Percentiles rank a stretch among this genome's conserved stretches.
phyloP scores from a whole-genome alignment of 2,329 filamentous ascomycete genomes.

The Acrocalymma vagum region DNA sequence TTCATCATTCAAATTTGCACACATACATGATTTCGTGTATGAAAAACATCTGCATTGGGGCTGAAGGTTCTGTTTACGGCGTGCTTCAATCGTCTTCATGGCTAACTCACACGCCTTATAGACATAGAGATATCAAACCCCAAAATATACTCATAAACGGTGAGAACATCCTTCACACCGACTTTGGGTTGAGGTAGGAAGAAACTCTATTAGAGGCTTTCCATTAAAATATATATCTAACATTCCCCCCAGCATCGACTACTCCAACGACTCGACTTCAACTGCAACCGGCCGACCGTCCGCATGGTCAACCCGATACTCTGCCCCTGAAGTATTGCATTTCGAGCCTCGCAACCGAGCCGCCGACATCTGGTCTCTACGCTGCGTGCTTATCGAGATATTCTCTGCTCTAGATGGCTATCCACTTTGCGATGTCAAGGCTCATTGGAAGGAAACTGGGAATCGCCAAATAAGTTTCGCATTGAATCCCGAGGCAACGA shows the following conservation, averaged over 20 bases:
- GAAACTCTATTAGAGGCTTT: too few relatives aligned
- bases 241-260: slow-evolving; percentile 17
- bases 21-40: too few relatives aligned
- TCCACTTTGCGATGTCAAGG: slow-evolving; percentile 4
- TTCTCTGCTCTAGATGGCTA: slow-evolving; percentile 14
- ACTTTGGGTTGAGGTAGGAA: slow-evolving; percentile 25
- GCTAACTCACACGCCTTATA: too few relatives aligned
- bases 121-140: slow-evolving; percentile 28
- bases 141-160: slow-evolving; percentile 27
- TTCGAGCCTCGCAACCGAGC: slow-evolving; percentile 18
- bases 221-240: not conserved
- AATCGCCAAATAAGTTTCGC: slow-evolving; percentile 20
- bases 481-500: slow-evolving; percentile 14
- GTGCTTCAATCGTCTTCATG: too few relatives aligned
- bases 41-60: too few relatives aligned
- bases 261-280: slow-evolving; percentile 20
- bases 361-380: slow-evolving; percentile 24
- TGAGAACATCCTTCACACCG: slow-evolving; percentile 22
- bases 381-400: slow-evolving; percentile 24
- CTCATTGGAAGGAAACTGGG: slow-evolving; percentile 15
- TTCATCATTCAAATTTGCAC: not conserved
- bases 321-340: slow-evolving; percentile 22
- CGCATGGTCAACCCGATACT: slow-evolving; percentile 21
- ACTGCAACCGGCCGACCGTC: slow-evolving; percentile 21
- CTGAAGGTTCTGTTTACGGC: too few relatives aligned